Percentiles rank a stretch among this genome's conserved stretches.
Conservation (phyloP, 768 basidiomycete species). For the Lactarius akahatsu region DNA sequence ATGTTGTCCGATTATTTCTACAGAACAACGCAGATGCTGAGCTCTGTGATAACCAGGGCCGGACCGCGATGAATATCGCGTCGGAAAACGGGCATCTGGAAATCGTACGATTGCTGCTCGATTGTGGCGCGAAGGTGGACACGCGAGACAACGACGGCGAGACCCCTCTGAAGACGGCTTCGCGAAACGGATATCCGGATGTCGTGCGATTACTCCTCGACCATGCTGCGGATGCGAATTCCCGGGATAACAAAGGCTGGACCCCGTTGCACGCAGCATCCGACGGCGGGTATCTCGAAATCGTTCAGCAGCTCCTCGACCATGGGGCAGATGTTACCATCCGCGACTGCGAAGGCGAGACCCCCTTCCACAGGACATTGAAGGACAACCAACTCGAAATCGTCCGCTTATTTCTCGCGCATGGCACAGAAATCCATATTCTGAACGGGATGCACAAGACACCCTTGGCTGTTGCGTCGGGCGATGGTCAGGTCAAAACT, state of each 20-base stretch:
- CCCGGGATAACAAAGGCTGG: background rate
- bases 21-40: background rate
- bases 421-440: background rate
- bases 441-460: background rate
- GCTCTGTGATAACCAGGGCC: background rate
- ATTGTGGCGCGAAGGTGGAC: background rate
- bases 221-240: background rate
- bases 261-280: background rate
- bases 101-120: background rate
- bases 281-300: background rate
- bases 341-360: background rate
- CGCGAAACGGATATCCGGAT: background rate
- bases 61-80: background rate
- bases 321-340: background rate
- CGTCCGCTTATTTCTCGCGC: background rate
- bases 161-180: background rate
- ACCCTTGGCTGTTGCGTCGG: background rate
- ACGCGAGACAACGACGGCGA: background rate
- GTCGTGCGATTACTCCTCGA: background rate
- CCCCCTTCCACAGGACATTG: background rate
- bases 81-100: background rate
- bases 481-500: background rate
- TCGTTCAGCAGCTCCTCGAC: background rate
- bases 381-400: background rate
- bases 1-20: background rate